Percentiles rank a stretch among this genome's conserved stretches.
Evolutionary conservation across 2,329 filamentous ascomycete genomes (phyloP).

Genomic region (Ophiosphaerella narmari): DNA sequence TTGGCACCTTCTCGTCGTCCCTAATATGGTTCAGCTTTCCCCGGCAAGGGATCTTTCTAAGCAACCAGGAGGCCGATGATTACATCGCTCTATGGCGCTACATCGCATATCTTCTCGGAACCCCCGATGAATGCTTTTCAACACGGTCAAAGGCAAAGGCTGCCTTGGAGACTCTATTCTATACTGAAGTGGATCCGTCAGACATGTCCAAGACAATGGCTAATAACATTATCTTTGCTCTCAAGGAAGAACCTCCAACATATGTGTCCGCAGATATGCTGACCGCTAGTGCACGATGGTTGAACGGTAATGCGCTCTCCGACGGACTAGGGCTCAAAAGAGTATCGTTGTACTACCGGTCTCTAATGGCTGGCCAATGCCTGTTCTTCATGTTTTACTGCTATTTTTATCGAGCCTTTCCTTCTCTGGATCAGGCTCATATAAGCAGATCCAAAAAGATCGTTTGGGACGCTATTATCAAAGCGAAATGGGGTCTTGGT

Average conservation of each 20-base stretch:
- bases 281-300: slow-evolving; percentile 68
- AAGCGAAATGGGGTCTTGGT: slow-evolving; percentile 66
- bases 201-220: slow-evolving; percentile 67
- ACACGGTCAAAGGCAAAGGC: slow-evolving; percentile 60
- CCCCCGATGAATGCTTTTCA: slow-evolving; percentile 65
- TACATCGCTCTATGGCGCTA: slow-evolving; percentile 79
- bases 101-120: slow-evolving; percentile 72
- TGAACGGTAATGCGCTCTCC: slow-evolving; percentile 69
- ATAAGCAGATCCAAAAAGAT: slow-evolving; percentile 57
- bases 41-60: slow-evolving; percentile 71
- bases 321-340: slow-evolving; percentile 63
- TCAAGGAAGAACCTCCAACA: slow-evolving; percentile 69
- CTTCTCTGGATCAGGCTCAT: slow-evolving; percentile 56
- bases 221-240: slow-evolving; percentile 73
- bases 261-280: slow-evolving; percentile 70
- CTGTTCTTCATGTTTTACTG: slow-evolving; percentile 64
- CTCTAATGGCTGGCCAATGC: slow-evolving; percentile 67
- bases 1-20: slow-evolving; percentile 70
- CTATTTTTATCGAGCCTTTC: slow-evolving; percentile 58
- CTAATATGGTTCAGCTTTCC: slow-evolving; percentile 72
- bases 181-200: slow-evolving; percentile 69
- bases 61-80: slow-evolving; percentile 65
- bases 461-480: slow-evolving; percentile 65
- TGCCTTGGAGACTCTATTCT: slow-evolving; percentile 70
- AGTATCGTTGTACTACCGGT: slow-evolving; percentile 62